phyloP scores from a whole-genome alignment of 352 stramenopile genomes.

The Phytophthora sp. region DNA sequence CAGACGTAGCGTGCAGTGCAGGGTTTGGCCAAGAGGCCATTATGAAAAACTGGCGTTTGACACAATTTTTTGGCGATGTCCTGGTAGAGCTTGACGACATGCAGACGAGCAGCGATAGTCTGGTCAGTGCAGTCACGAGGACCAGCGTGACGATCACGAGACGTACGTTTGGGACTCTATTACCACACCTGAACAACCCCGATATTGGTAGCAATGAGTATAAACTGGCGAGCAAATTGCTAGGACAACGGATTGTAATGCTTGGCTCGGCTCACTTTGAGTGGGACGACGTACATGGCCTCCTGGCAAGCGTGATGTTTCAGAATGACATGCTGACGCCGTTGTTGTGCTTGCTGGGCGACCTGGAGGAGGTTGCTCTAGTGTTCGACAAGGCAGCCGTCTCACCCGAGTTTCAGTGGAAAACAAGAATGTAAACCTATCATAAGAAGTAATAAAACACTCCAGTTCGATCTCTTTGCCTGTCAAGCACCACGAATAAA shows the following conservation, averaged over 20 bases:
- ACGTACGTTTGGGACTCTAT: not conserved
- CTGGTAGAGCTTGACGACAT: not conserved
- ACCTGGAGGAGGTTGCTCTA: not conserved
- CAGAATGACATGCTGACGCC: not conserved
- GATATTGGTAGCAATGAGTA: too few relatives aligned
- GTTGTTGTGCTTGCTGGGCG: not conserved
- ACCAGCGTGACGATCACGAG: not conserved
- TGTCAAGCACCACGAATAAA: too few relatives aligned
- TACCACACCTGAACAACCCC: not conserved
- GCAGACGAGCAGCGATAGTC: not conserved
- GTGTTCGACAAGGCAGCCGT: not conserved
- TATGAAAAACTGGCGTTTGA: not conserved
- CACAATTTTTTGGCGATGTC: constrained; percentile 2
- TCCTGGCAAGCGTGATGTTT: not conserved
- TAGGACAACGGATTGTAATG: not conserved
- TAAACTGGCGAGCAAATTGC: not conserved
- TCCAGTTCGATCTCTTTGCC: too few relatives aligned
- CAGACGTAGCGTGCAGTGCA: not conserved
- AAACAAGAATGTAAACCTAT: too few relatives aligned
- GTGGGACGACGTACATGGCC: not conserved
- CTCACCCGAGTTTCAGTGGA: not conserved
- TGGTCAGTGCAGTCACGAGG: not conserved
- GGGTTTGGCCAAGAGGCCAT: not conserved
- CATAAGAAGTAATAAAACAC: too few relatives aligned
- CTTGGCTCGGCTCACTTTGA: not conserved